phyloP scores from a whole-genome alignment of 495 filamentous ascomycete species.

The Xylaria flabelliformis region DNA sequence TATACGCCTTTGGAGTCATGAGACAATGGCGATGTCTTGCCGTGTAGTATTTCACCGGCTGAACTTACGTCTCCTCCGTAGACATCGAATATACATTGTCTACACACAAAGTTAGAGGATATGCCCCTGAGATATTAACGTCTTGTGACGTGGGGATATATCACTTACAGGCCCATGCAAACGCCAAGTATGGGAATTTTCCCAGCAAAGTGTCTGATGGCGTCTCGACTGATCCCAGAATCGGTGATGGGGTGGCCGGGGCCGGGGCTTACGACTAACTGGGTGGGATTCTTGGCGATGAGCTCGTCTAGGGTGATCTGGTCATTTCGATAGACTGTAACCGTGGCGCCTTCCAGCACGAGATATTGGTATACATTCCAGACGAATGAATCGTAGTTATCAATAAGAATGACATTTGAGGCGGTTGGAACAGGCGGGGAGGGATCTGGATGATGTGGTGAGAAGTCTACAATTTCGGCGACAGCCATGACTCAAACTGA shows the following conservation, averaged over 20 bases:
- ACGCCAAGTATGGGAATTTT: slow-evolving; percentile 97
- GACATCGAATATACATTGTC: slow-evolving; percentile 90
- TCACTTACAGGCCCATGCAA: slow-evolving; percentile 90
- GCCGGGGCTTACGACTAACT: slow-evolving; percentile 93
- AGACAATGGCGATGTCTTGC: slow-evolving; percentile 88
- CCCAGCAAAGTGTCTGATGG: slow-evolving; percentile 89
- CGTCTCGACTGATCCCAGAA: slow-evolving; percentile 89
- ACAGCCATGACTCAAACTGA: slow-evolving; percentile 47
- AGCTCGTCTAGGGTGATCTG: slow-evolving; percentile 85
- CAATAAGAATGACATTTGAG: slow-evolving; percentile 91
- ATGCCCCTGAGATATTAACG: background rate
- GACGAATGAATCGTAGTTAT: slow-evolving; percentile 99
- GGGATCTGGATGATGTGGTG: slow-evolving; percentile 78
- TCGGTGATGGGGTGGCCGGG: slow-evolving; percentile 91
- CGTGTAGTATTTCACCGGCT: slow-evolving; percentile 95
- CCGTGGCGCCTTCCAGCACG: slow-evolving; percentile 87
- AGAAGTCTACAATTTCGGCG: slow-evolving; percentile 77
- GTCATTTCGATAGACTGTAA: slow-evolving; percentile 91
- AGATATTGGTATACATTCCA: slow-evolving; percentile 99
- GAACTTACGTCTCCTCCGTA: slow-evolving; percentile 92
- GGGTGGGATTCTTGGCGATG: slow-evolving; percentile 81
- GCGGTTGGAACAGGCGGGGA: slow-evolving; percentile 73
- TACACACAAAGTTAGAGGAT: slow-evolving; percentile 31
- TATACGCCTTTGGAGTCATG: slow-evolving; percentile 93
- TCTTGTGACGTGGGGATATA: background rate